A percentile compares a stretch with the other conserved stretches of the same genome.
phyloP scores from a whole-genome alignment of 495 filamentous ascomycete species.

The Trichoderma gamsii region DNA sequence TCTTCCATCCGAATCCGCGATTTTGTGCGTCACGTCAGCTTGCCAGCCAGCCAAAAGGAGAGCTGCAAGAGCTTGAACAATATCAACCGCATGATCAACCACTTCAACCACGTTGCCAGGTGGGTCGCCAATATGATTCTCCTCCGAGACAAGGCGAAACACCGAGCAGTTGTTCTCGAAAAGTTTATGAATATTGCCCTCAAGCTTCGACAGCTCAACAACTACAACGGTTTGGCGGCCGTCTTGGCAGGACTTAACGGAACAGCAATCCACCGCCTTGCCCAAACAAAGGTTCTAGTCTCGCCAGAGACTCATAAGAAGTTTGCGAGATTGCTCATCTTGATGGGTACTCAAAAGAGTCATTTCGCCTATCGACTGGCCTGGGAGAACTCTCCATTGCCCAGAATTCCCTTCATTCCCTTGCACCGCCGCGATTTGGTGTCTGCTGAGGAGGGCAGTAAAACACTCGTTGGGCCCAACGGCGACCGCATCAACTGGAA shows the following conservation, averaged over 20 bases:
- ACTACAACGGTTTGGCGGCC: slow-evolving; percentile 92
- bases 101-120: slow-evolving; percentile 92
- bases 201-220: slow-evolving; percentile 85
- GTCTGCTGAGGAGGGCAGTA: slow-evolving; percentile 85
- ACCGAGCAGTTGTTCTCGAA: slow-evolving; percentile 80
- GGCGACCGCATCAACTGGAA: slow-evolving; percentile 87
- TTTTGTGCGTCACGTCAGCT: slow-evolving; percentile 80
- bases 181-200: slow-evolving; percentile 86
- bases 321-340: slow-evolving; percentile 80
- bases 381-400: slow-evolving; percentile 87
- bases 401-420: slow-evolving; percentile 92
- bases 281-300: slow-evolving; percentile 74
- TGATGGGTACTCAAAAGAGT: slow-evolving; percentile 88
- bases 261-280: slow-evolving; percentile 77
- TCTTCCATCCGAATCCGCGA: slow-evolving; percentile 93
- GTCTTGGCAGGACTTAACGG: slow-evolving; percentile 90
- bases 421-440: slow-evolving; percentile 84
- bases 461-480: slow-evolving; percentile 73
- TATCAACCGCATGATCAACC: slow-evolving; percentile 87
- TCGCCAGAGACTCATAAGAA: slow-evolving; percentile 62
- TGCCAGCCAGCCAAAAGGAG: slow-evolving; percentile 64
- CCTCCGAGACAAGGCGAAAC: slow-evolving; percentile 91
- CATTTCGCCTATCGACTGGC: slow-evolving; percentile 92
- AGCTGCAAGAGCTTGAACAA: slow-evolving; percentile 74
- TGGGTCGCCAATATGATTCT: slow-evolving; percentile 90